Evolutionary conservation across 352 stramenopile genomes (phyloP).

Genomic region (Pythium phragmiticola): DNA sequence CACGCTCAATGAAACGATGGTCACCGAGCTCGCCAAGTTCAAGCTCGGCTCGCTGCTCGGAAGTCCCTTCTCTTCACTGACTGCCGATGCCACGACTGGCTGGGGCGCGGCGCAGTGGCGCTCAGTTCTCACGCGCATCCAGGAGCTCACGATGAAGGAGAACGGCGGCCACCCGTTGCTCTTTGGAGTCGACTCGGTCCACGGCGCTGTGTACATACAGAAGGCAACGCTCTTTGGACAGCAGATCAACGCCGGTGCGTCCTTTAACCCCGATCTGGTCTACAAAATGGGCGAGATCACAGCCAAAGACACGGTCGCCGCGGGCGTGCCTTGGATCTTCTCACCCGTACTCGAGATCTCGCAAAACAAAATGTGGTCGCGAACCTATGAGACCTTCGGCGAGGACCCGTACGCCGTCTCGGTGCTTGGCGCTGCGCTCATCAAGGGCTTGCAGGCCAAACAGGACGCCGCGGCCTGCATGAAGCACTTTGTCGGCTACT

Average conservation of each 20-base stretch:
- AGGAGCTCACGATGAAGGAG: constrained; percentile 45
- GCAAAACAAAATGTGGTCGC: constrained; percentile 56
- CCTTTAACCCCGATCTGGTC: constrained; percentile 66
- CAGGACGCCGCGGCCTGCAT: constrained; percentile 43
- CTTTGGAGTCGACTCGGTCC: constrained; percentile 73
- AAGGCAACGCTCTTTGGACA: constrained; percentile 69
- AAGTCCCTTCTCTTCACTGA: constrained; percentile 36
- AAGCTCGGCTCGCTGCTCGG: constrained; percentile 63
- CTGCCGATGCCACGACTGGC: constrained; percentile 26
- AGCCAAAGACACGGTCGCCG: constrained; percentile 56
- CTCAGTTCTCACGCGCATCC: constrained; percentile 43
- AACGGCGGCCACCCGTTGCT: constrained; percentile 50
- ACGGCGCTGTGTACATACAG: constrained; percentile 66
- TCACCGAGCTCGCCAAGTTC: constrained; percentile 53
- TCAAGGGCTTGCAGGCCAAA: constrained; percentile 44
- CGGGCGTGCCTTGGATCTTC: constrained; percentile 82
- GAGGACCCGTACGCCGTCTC: constrained; percentile 67
- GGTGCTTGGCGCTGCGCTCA: constrained; percentile 45
- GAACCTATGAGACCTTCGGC: constrained; percentile 86
- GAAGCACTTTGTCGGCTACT: constrained; percentile 89
- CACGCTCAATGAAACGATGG: constrained; percentile 43
- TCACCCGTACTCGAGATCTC: constrained; percentile 72
- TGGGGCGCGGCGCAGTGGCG: constrained; percentile 57
- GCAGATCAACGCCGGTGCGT: constrained; percentile 72
- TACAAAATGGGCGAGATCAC: constrained; percentile 46